These are phyloP conservation scores for Candida sithepensis DNA, from an alignment of 805 yeast species.

Conservation along the genomic window DNA sequence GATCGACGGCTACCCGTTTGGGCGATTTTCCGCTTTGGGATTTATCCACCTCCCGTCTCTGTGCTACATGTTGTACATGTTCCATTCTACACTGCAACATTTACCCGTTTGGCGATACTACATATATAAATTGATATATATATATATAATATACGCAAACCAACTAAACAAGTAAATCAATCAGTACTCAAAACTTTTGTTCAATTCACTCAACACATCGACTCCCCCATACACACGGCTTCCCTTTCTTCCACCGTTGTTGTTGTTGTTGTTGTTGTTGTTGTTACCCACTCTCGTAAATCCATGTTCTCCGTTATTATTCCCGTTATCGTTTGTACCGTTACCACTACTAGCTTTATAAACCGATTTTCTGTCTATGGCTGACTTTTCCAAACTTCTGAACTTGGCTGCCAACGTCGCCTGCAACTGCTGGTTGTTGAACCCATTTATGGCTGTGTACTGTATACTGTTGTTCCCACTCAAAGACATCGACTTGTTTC, in stretches of 20 bases:
- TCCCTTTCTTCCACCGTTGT: conserved; percentile 5
- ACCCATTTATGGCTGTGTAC: conserved; percentile 17
- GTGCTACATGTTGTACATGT: too few species aligned
- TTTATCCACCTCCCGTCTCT: too few species aligned
- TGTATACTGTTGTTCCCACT: not conserved
- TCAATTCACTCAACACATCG: conserved; percentile 21
- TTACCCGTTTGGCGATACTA: too few species aligned
- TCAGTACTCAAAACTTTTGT: conserved; percentile 12
- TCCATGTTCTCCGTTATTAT: not conserved
- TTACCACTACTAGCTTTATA: not conserved
- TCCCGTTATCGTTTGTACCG: not conserved
- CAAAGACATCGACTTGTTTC: not conserved
- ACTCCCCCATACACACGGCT: conserved; percentile 9
- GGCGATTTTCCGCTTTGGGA: too few species aligned
- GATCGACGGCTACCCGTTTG: too few species aligned
- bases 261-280: too few species aligned
- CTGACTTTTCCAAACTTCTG: conserved; percentile 11
- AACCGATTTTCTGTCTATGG: not conserved
- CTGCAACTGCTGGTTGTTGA: conserved; percentile 16
- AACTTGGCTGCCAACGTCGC: conserved; percentile 13
- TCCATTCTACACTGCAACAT: too few species aligned
- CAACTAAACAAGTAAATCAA: too few species aligned
- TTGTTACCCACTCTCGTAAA: too few species aligned
- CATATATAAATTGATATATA: too few species aligned
- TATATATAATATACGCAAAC: too few species aligned